Evolutionary conservation across 192 early-diverging fungal genomes (phyloP).

Genomic region (Haplosporangium gracile): DNA sequence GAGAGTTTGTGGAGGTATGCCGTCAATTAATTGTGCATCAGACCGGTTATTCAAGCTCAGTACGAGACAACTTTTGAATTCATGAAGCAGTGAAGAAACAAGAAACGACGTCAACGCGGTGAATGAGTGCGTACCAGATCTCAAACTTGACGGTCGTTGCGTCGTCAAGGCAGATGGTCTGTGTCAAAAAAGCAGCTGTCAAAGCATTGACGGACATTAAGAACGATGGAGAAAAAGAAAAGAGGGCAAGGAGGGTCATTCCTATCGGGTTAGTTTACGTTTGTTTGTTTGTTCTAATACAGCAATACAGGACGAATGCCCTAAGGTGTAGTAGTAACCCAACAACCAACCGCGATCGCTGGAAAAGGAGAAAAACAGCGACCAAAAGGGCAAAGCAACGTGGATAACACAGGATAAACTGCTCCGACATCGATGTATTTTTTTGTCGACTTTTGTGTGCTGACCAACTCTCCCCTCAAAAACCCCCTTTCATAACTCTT

Average conservation of each 20-base stretch:
- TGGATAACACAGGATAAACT: neutral
- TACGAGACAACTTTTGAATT: neutral
- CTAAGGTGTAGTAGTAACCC: neutral
- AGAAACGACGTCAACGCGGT: neutral
- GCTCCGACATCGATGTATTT: constrained; percentile 21
- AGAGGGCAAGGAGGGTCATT: neutral
- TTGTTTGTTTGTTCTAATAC: neutral
- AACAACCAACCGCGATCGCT: neutral
- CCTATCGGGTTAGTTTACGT: neutral
- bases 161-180: constrained; percentile 88
- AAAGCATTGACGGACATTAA: neutral
- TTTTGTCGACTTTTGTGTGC: constrained; percentile 29
- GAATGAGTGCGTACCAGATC: constrained; percentile 74
- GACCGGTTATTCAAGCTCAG: neutral
- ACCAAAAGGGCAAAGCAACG: neutral
- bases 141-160: constrained; percentile 94
- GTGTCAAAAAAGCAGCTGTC: constrained; percentile 79
- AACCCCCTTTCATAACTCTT: neutral
- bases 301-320: neutral
- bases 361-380: neutral
- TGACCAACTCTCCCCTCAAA: neutral
- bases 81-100: neutral
- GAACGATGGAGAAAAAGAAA: neutral
- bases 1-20: neutral
- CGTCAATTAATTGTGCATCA: neutral